These are phyloP conservation scores for Candida rishiriensis DNA, from an alignment of 805 yeast genomes.

Conservation along the genomic window DNA sequence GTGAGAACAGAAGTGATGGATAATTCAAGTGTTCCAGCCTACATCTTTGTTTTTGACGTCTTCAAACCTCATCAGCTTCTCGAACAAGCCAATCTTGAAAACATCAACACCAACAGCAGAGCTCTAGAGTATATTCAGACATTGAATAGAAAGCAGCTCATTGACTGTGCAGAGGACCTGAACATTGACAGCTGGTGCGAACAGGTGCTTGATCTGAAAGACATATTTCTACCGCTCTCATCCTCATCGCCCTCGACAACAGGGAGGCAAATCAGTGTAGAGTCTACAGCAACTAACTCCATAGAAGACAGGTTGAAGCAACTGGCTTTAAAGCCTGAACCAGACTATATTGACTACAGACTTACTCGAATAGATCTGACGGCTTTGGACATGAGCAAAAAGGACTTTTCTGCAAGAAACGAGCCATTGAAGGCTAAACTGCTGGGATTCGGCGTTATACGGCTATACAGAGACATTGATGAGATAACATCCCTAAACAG, in stretches of 20 bases:
- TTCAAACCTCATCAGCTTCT: conserved; percentile 22
- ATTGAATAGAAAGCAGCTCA: conserved; percentile 14
- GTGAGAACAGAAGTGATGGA: conserved; percentile 9
- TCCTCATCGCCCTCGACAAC: too few species aligned
- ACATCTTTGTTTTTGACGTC: conserved; percentile 27
- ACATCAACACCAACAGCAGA: conserved; percentile 4
- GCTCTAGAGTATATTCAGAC: conserved; percentile 16
- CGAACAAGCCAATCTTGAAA: conserved; percentile 14
- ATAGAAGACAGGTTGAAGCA: conserved; percentile 10
- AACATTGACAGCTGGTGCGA: conserved; percentile 22
- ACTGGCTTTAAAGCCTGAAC: conserved; percentile 1
- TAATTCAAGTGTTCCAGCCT: conserved; percentile 7
- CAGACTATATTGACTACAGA: conserved; percentile 29
- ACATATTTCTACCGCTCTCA: conserved; percentile 11
- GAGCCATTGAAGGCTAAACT: conserved; percentile 56
- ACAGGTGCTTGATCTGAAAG: conserved; percentile 13
- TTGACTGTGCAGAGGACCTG: conserved; percentile 17
- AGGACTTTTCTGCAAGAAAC: conserved; percentile 8
- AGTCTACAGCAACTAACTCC: not conserved
- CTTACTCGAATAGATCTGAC: conserved; percentile 31
- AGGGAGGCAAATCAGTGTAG: too few species aligned
- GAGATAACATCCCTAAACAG: conserved; percentile 10
- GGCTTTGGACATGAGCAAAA: conserved; percentile 25
- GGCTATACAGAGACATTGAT: conserved; percentile 56
- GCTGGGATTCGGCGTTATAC: conserved; percentile 70